Percentiles rank a stretch among this genome's conserved stretches.
phyloP scores from a whole-genome alignment of 2,329 filamentous ascomycete genomes.

The Paraphaeosphaeria minitans region DNA sequence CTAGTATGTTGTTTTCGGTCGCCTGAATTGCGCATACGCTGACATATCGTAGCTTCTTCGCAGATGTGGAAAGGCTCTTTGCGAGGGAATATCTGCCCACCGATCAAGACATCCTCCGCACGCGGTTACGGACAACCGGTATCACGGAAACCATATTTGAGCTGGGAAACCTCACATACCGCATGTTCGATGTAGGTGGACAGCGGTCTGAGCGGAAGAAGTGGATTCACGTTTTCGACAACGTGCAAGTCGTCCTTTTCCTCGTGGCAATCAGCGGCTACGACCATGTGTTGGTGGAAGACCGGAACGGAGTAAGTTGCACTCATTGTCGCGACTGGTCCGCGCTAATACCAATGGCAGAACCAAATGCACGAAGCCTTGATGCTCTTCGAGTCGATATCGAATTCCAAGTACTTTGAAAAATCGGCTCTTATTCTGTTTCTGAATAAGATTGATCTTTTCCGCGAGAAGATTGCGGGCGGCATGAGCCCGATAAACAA shows the following conservation, averaged over 20 bases:
- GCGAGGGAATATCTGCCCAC: constrained; percentile 80
- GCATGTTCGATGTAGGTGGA: constrained; percentile 95
- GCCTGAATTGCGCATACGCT: constrained; percentile 13
- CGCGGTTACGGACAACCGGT: constrained; percentile 87
- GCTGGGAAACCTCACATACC: constrained; percentile 87
- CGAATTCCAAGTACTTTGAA: constrained; percentile 59
- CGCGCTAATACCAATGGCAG: constrained; percentile 34
- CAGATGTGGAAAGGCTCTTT: constrained; percentile 66
- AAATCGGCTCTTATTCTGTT: constrained; percentile 58
- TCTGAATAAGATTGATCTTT: constrained; percentile 60
- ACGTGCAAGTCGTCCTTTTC: constrained; percentile 89
- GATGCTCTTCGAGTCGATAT: constrained; percentile 60
- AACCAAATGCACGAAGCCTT: constrained; percentile 62
- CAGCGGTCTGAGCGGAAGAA: constrained; percentile 94
- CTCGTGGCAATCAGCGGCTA: constrained; percentile 95
- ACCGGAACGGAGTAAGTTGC: constrained; percentile 84
- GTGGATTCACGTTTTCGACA: constrained; percentile 97
- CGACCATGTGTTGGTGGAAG: constrained; percentile 93
- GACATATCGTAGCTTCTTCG: constrained; percentile 71
- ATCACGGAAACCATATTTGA: constrained; percentile 97
- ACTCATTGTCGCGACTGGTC: neutral
- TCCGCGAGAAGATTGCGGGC: constrained; percentile 55
- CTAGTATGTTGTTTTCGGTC: constrained; percentile 69
- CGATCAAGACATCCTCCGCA: constrained; percentile 92
- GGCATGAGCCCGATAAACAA: constrained; percentile 55